Evolutionary conservation across 1,139 yeast species (phyloP), one percentile per base, ranked within the genome.

Genomic region (Kodamaea fungicola): DNA sequence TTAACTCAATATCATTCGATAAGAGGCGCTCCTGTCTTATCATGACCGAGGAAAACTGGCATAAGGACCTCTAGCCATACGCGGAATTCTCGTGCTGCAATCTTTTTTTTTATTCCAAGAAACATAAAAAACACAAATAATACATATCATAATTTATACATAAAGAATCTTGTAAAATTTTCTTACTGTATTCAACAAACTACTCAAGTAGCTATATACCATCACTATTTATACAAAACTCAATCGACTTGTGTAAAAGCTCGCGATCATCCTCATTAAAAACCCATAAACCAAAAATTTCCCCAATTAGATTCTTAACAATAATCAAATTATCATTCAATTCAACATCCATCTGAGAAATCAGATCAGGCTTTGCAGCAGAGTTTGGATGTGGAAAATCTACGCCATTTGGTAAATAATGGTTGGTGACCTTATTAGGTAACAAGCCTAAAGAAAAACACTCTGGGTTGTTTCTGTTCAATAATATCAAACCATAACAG

Each of bases 251-350:
- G 50, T 67, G 74, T 32, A 86, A 67, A 47, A 77, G 74, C 34
- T 72, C 72, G 50, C 96, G 69, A 51, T 89, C 96, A 3, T 71
- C 76, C 39, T 80, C 85, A 43, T 85, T 80, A 55, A 85, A 89
- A 16, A 89, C 74, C 97, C 97, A 90, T 40, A 90, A 67, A 1
- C 97, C 97, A 56, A 78, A 89, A 39, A 89, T 85, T 34, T 83
- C 88, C 8, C 88, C 94, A 38, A 80, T 69, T 31, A 83, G 64
- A 46, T 83, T 83, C 57, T 84, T 84, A 22, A 89, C 77, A 54
- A 90, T 89, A 35, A 90, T 79, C 52, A 89, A 74, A 34, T 84
- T 84, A 46, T 83, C 95, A 50, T 84, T 85, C 44, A 82, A 71
- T 48, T 86, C 95, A 29, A 83, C 83, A 38, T 83, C 84, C 79